Conservation (phyloP, 108 stramenopile species). For the Schizochytrium sp. region DNA sequence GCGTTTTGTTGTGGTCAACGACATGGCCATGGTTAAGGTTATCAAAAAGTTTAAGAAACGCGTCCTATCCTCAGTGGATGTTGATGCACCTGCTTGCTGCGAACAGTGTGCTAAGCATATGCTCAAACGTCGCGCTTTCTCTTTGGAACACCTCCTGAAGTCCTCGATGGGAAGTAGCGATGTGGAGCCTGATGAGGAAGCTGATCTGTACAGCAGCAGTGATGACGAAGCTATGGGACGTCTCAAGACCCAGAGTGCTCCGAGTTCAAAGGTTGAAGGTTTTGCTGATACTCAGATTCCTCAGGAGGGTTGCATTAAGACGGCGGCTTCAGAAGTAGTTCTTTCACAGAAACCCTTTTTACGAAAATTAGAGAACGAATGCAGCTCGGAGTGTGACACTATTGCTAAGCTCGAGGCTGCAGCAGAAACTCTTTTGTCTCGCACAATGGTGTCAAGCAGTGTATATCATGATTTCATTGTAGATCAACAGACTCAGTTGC, state of each 20-base stretch:
- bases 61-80: slow-evolving; percentile 16
- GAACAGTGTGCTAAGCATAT: slow-evolving; percentile 9
- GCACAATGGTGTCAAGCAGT: slow-evolving; percentile 17
- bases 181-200: neutral
- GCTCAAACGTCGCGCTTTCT: neutral
- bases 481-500: slow-evolving; percentile 15
- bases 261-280: too few relatives aligned
- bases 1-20: slow-evolving; percentile 50
- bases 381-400: slow-evolving; percentile 30
- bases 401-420: slow-evolving; percentile 18
- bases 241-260: too few relatives aligned
- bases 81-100: neutral
- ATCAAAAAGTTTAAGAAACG: slow-evolving; percentile 56
- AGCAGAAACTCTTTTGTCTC: slow-evolving; percentile 1
- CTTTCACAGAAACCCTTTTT: neutral
- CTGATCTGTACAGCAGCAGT: neutral
- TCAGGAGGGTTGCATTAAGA: neutral
- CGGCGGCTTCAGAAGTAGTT: neutral
- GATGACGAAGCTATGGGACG: too few relatives aligned
- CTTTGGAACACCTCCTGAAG: neutral
- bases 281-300: neutral
- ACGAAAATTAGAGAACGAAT: neutral
- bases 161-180: neutral
- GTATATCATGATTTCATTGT: slow-evolving; percentile 27
- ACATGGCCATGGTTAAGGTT: slow-evolving; percentile 28